Evolutionary conservation across 371 early-diverging fungal species (phyloP).

Genomic region (Nematocida sp.): DNA sequence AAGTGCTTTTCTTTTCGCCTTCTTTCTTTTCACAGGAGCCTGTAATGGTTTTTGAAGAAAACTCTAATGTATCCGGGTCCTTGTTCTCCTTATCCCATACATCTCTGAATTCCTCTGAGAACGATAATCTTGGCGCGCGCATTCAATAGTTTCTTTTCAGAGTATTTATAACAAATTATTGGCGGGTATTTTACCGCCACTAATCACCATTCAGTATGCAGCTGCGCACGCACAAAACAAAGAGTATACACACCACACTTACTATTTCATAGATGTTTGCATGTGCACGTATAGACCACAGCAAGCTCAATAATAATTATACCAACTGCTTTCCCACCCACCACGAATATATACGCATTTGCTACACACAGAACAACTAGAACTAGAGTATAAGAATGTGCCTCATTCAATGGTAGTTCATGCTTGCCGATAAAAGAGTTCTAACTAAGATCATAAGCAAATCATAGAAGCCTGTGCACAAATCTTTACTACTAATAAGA

Average conservation of each 20-base stretch:
- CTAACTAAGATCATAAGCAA: too few relatives aligned
- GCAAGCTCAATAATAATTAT: not conserved
- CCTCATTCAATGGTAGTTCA: too few relatives aligned
- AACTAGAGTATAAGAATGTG: too few relatives aligned
- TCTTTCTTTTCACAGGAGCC: not conserved
- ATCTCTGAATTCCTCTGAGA: constrained; percentile 48
- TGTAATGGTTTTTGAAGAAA: constrained; percentile 19
- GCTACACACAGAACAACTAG: too few relatives aligned
- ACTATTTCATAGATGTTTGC: not conserved
- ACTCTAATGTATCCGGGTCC: constrained; percentile 40
- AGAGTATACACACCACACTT: not conserved
- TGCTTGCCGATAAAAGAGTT: too few relatives aligned
- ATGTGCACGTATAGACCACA: too few relatives aligned
- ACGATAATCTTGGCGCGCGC: constrained; percentile 51
- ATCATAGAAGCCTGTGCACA: too few relatives aligned
- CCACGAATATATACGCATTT: too few relatives aligned
- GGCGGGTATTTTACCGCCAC: constrained; percentile 37
- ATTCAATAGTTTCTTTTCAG: constrained; percentile 13
- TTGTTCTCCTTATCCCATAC: constrained; percentile 57
- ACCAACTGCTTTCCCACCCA: too few relatives aligned
- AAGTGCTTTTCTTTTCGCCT: not conserved
- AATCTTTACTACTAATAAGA: too few relatives aligned
- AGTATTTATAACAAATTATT: constrained; percentile 28
- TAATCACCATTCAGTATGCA: constrained; percentile 1
- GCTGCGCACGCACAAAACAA: not conserved